Percentiles rank a stretch among this genome's conserved stretches.
Conservation (phyloP, 2,329 filamentous ascomycete genomes). For the Trichocomaceae sp. region DNA sequence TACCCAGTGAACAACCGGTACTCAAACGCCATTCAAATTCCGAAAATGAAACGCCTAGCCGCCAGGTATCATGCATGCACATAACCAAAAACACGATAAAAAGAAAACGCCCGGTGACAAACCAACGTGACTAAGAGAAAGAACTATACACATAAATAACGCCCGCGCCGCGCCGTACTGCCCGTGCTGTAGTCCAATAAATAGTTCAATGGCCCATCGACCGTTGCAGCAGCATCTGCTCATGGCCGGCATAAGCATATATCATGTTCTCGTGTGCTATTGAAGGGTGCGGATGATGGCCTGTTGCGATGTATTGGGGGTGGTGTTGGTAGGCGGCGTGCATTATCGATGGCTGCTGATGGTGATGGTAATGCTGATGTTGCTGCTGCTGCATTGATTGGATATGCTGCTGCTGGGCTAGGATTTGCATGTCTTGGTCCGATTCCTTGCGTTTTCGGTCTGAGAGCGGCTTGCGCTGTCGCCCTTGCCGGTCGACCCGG, state of each 20-base stretch:
- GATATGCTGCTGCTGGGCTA: constrained; percentile 5
- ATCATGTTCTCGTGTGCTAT: constrained; percentile 7
- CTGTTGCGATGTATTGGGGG: constrained; percentile 19
- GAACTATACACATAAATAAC: constrained; percentile 4
- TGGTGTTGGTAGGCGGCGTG: constrained; percentile 10
- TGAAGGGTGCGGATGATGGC: constrained; percentile 8
- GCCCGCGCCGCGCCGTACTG: too few relatives aligned
- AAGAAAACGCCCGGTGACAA: neutral
- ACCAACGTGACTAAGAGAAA: neutral
- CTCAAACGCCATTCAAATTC: too few relatives aligned
- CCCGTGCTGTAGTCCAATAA: neutral
- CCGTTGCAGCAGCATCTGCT: constrained; percentile 11
- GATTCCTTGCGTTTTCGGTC: constrained; percentile 15
- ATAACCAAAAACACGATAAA: neutral
- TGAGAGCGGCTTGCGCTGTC: constrained; percentile 15
- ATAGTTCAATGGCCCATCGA: constrained; percentile 3
- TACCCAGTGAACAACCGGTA: too few relatives aligned
- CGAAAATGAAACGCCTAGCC: too few relatives aligned
- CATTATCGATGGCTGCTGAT: constrained; percentile 6
- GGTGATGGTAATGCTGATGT: neutral
- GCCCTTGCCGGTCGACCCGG: constrained; percentile 17
- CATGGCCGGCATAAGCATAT: constrained; percentile 11
- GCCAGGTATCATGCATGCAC: neutral
- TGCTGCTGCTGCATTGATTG: constrained; percentile 12
- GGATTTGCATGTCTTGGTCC: neutral